phyloP scores from a whole-genome alignment of 345 rosid species.

The Firmiana major region DNA sequence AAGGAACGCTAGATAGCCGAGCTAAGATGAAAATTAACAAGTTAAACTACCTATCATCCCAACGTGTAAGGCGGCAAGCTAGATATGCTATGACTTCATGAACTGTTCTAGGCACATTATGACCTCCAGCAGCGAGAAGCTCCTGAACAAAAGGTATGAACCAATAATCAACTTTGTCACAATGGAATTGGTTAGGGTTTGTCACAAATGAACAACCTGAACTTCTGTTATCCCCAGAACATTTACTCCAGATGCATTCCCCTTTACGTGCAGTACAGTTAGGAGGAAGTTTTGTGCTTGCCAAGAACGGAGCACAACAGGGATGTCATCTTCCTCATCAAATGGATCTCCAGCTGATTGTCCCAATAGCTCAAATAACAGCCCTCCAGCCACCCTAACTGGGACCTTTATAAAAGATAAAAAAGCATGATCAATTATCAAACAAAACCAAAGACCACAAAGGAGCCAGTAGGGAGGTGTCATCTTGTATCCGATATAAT shows the following conservation, averaged over 20 bases:
- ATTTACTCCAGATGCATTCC: slow-evolving; percentile 47
- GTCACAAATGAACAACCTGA: slow-evolving; percentile 50
- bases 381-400: slow-evolving; percentile 96
- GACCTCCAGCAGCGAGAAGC: slow-evolving; percentile 80
- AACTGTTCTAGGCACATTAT: slow-evolving; percentile 71
- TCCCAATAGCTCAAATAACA: slow-evolving; percentile 92
- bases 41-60: slow-evolving; percentile 89
- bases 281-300: slow-evolving; percentile 88
- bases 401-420: slow-evolving; percentile 54
- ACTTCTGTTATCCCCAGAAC: slow-evolving; percentile 86
- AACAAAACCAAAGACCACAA: slow-evolving; percentile 7
- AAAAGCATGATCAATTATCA: slow-evolving; percentile 8
- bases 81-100: slow-evolving; percentile 87
- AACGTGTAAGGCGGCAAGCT: slow-evolving; percentile 73
- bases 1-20: not conserved
- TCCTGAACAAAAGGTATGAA: slow-evolving; percentile 49
- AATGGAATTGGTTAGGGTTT: slow-evolving; percentile 10
- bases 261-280: slow-evolving; percentile 83
- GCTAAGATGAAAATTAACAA: not conserved
- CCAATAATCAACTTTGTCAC: not conserved
- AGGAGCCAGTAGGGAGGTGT: not conserved
- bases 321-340: slow-evolving; percentile 87
- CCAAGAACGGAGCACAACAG: slow-evolving; percentile 92
- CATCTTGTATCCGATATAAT: not conserved
- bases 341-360: slow-evolving; percentile 95